phyloP scores from a whole-genome alignment of 352 stramenopile genomes.

The Bremia lactucae region DNA sequence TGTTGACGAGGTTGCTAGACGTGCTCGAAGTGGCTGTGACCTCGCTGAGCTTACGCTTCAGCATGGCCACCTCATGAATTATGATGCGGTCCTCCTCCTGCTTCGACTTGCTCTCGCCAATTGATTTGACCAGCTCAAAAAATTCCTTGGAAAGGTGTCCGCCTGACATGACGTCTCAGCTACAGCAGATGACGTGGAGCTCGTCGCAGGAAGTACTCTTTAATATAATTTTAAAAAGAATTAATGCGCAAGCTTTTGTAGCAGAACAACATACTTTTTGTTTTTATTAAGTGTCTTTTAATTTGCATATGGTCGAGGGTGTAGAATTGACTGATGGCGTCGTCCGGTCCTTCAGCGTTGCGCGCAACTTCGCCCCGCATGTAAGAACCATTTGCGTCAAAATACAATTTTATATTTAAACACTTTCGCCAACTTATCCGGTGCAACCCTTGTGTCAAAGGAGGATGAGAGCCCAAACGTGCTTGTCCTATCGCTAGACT shows the following conservation, averaged over 20 bases:
- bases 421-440: too few species aligned
- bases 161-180: constrained; percentile 56
- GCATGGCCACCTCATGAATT: constrained; percentile 88
- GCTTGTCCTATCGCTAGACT: constrained; percentile 51
- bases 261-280: neutral
- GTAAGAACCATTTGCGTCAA: too few species aligned
- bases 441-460: constrained; percentile 7
- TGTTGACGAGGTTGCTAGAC: constrained; percentile 75
- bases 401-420: too few species aligned
- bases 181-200: constrained; percentile 5
- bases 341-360: constrained; percentile 55
- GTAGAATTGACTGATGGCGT: constrained; percentile 46
- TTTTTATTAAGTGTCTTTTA: neutral
- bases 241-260: too few species aligned
- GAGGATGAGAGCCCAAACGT: constrained; percentile 61
- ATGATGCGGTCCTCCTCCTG: constrained; percentile 99
- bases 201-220: too few species aligned
- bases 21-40: constrained; percentile 66
- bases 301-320: constrained; percentile 7
- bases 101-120: constrained; percentile 99
- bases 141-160: constrained; percentile 94
- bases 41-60: constrained; percentile 94
- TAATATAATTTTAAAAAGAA: too few species aligned
- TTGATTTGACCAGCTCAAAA: constrained; percentile 99
- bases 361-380: constrained; percentile 52